Evolutionary conservation across 371 early-diverging fungal genomes (phyloP), one percentile per base, ranked within the genome.

Genomic region (Amoeboaphelidium protococcarum): DNA sequence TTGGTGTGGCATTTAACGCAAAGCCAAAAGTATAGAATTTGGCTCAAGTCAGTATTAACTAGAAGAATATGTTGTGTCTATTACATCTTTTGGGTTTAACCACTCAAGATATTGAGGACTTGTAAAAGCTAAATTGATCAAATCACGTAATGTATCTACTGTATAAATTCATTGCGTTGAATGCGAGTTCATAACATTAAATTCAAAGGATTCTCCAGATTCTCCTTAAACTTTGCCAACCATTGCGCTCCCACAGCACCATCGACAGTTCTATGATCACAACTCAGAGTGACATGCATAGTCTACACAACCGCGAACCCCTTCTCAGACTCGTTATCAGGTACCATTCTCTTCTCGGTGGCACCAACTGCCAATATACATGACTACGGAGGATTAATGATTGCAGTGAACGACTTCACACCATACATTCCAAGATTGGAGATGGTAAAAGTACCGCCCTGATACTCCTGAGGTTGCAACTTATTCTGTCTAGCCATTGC

Each of bases 1-100:
- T 96, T 12, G 98, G 98, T 2, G 87, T 99, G 52, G 99, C 98
- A 0, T 97, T 92, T 56, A 90, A 92, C 55, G 99, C 96, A 16
- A 95, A 95, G 56, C 89, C 92, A 3, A 70, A 73, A 25, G 96
- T 95, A 1, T 92, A 98, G 58, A 71, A 81, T 55, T 63, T 77
- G 65, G 86, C 90, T 0, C 63, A 73, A n/a, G 74, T 85, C 0
- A 60, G 90, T 49, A 82, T 92, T 54, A 92, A 90, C 58, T 88
- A 87, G 54, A 75, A 76, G 58, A 86, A 80, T 62, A 58, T 89
- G 49, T 66, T 73, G 50, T 70, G 78, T 54, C 77, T 84, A 4
- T 64, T 87, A 40, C 67, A 73, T 44, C 42, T 65, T 2, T 56
- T 67, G 49, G 76, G 49, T 40, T 71, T 53, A 51, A 62, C 45